Conservation (phyloP, 805 yeast genomes). For the Candida quercuum region DNA sequence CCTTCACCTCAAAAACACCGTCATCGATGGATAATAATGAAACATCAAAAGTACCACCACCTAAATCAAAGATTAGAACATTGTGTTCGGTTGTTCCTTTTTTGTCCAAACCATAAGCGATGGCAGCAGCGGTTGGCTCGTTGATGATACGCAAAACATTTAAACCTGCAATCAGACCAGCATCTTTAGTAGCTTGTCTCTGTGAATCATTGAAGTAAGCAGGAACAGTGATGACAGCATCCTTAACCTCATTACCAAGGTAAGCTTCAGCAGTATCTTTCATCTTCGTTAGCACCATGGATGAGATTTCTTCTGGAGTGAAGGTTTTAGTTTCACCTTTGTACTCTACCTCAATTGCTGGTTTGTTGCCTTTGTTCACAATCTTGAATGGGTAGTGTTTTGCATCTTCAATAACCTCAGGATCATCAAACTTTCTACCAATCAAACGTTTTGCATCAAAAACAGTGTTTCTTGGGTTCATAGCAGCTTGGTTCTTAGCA, state of each 20-base stretch:
- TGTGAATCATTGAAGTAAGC: constrained; percentile 97
- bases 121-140: constrained; percentile 98
- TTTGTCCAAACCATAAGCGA: constrained; percentile 88
- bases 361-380: constrained; percentile 76
- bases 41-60: constrained; percentile 99
- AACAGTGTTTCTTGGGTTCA: constrained; percentile 90
- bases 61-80: constrained; percentile 89
- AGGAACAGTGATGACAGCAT: constrained; percentile 94
- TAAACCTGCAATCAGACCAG: constrained; percentile 94
- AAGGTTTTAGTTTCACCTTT: constrained; percentile 83
- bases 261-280: constrained; percentile 87
- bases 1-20: constrained; percentile 95
- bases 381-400: constrained; percentile 90
- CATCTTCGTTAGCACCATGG: constrained; percentile 91
- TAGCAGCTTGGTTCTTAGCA: constrained; percentile 97
- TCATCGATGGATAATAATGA: constrained; percentile 90
- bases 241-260: constrained; percentile 74
- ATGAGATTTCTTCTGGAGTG: constrained; percentile 92
- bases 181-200: constrained; percentile 97
- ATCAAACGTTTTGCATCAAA: constrained; percentile 95
- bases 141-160: constrained; percentile 92
- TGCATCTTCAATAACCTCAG: constrained; percentile 71
- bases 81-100: constrained; percentile 71
- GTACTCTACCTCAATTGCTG: constrained; percentile 80
- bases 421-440: constrained; percentile 76